Evolutionary conservation across 148 eudicot species (phyloP).

Genomic region (Vaccinium macrocarpon): DNA sequence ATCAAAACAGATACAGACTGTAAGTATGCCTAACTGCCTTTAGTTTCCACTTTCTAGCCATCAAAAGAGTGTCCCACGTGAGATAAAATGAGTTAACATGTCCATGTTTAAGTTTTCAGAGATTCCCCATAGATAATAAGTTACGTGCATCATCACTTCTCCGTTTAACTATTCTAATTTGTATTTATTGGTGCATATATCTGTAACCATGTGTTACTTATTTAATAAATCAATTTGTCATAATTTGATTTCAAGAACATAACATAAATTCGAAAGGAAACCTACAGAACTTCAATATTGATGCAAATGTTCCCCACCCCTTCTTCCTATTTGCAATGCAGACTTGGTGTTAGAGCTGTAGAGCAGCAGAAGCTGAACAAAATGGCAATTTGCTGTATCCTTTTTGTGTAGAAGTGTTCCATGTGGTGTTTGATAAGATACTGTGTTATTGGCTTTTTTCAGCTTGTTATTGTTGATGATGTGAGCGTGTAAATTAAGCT

Average conservation of each 20-base stretch:
- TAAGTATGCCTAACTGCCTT: slow-evolving; percentile 35
- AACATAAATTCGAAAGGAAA: neutral
- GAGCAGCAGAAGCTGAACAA: slow-evolving; percentile 22
- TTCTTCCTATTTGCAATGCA: slow-evolving; percentile 25
- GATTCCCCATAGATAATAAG: neutral
- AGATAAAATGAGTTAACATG: neutral
- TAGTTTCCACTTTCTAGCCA: neutral
- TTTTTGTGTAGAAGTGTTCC: slow-evolving; percentile 10
- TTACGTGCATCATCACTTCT: neutral
- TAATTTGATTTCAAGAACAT: neutral
- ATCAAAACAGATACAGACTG: slow-evolving; percentile 79
- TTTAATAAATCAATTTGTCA: neutral
- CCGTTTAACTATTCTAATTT: neutral
- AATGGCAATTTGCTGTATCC: slow-evolving; percentile 12
- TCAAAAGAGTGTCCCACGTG: neutral
- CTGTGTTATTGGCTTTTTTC: slow-evolving; percentile 1
- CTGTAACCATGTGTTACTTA: neutral
- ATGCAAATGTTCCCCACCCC: slow-evolving; percentile 6
- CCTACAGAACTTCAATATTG: neutral
- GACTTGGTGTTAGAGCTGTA: slow-evolving; percentile 53
- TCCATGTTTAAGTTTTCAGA: neutral
- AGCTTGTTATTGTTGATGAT: slow-evolving; percentile 2
- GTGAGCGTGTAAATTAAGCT: neutral
- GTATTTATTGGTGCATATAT: neutral
- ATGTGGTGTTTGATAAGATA: slow-evolving; percentile 1